Conservation (phyloP, 352 stramenopile species). For the Phytophthora pini region DNA sequence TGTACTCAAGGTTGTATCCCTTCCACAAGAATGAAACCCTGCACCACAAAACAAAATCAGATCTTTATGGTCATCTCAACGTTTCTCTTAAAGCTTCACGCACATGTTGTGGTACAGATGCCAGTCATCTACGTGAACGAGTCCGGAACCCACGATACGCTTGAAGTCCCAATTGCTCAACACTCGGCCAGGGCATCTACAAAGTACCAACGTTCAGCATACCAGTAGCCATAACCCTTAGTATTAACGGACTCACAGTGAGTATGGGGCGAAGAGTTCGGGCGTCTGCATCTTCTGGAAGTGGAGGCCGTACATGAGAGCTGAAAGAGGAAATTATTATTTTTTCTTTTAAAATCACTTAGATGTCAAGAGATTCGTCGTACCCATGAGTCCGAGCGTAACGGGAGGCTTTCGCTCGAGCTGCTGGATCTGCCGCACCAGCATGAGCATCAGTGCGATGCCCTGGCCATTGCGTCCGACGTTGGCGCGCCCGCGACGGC, state of each 20-base stretch:
- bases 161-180: constrained; percentile 47
- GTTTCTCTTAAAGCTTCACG: neutral
- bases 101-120: constrained; percentile 94
- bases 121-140: constrained; percentile 89
- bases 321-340: constrained; percentile 14
- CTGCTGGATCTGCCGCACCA: constrained; percentile 51
- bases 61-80: neutral
- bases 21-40: constrained; percentile 90
- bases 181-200: constrained; percentile 75
- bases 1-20: constrained; percentile 82
- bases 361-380: neutral
- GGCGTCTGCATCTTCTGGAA: constrained; percentile 54
- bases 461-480: constrained; percentile 27
- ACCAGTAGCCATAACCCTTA: neutral
- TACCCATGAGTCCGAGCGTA: constrained; percentile 61
- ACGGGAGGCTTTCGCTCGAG: constrained; percentile 70
- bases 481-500: constrained; percentile 52
- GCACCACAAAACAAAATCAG: constrained; percentile 13
- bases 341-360: too few relatives aligned
- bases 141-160: constrained; percentile 71
- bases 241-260: constrained; percentile 39
- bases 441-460: constrained; percentile 48
- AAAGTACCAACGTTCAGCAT: neutral
- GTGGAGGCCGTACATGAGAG: constrained; percentile 59
- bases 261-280: constrained; percentile 47